phyloP scores from a whole-genome alignment of 2,329 filamentous ascomycete species.

The Gaeumannomyces tritici region DNA sequence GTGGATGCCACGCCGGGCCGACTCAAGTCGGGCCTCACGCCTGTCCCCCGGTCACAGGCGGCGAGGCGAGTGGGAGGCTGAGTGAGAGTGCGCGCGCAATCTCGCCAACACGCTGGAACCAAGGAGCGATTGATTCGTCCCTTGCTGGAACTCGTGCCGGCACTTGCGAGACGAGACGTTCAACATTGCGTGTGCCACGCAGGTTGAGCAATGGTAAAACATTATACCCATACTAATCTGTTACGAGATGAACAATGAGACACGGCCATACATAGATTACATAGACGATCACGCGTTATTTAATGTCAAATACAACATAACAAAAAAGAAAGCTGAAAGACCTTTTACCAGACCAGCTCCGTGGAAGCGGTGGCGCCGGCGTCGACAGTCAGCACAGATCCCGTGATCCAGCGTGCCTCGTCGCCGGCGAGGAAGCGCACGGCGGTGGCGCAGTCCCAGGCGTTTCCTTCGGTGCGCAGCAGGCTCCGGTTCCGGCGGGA shows the following conservation, averaged over 20 bases:
- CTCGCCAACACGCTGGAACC: neutral
- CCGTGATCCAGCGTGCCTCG: slow-evolving; percentile 33
- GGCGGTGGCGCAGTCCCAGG: slow-evolving; percentile 30
- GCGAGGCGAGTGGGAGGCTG: neutral
- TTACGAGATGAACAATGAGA: neutral
- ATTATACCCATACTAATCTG: neutral
- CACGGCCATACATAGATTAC: neutral
- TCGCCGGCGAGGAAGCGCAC: slow-evolving; percentile 28
- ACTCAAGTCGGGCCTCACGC: neutral
- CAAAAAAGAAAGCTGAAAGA: too few relatives aligned
- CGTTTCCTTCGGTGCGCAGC: slow-evolving; percentile 30
- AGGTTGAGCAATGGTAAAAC: neutral
- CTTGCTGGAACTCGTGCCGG: neutral
- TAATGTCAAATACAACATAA: neutral
- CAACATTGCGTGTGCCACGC: neutral
- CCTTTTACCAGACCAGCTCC: neutral
- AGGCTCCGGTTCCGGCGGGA: slow-evolving; percentile 27
- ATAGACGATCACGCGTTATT: neutral
- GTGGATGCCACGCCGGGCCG: neutral
- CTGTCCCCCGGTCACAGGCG: neutral
- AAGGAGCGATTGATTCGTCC: neutral
- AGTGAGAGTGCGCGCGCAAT: neutral
- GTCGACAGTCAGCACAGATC: slow-evolving; percentile 28
- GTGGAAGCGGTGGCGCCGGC: slow-evolving; percentile 26
- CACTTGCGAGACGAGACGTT: neutral